Evolutionary conservation across 163 green algal genomes (phyloP).

Genomic region (Chloromonas sp.): DNA sequence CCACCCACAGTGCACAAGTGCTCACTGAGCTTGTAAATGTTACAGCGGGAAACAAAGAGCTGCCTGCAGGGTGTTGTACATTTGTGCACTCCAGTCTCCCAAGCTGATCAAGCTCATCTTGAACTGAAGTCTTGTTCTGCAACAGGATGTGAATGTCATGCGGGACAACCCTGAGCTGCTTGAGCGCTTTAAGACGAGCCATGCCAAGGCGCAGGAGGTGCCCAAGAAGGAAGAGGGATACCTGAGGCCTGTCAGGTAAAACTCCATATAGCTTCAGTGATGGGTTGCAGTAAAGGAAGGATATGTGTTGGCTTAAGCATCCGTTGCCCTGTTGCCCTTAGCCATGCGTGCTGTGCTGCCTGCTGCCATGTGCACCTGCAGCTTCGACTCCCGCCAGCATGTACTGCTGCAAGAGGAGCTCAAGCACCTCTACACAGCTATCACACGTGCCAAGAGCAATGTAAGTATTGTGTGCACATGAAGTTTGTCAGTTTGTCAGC

Average conservation of each 20-base stretch:
- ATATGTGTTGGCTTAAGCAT: too few species aligned
- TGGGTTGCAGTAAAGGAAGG: too few species aligned
- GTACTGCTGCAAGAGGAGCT: conserved; percentile 64
- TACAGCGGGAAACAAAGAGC: too few species aligned
- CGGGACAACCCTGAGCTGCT: neutral
- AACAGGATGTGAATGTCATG: neutral
- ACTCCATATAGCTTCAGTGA: neutral
- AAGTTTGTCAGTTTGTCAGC: too few species aligned
- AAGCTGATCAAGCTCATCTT: too few species aligned
- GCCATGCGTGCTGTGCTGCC: too few species aligned
- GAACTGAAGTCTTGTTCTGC: too few species aligned
- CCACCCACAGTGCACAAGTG: too few species aligned
- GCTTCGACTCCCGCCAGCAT: conserved; percentile 28
- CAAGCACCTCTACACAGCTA: conserved; percentile 73
- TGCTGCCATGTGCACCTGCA: neutral
- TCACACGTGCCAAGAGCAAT: conserved; percentile 67
- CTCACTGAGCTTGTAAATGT: too few species aligned
- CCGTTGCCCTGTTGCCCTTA: too few species aligned
- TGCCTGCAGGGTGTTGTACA: too few species aligned
- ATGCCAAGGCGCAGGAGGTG: neutral
- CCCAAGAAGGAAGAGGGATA: conserved; percentile 12
- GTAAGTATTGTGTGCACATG: conserved; percentile 2
- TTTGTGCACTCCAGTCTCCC: too few species aligned
- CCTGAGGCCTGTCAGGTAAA: conserved; percentile 37
- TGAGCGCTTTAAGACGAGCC: neutral